A percentile compares a stretch with the other conserved stretches of the same genome.
These are phyloP conservation scores for Xylaria sp. DNA, from an alignment of 2,329 filamentous ascomycete genomes.

Conservation along the genomic window DNA sequence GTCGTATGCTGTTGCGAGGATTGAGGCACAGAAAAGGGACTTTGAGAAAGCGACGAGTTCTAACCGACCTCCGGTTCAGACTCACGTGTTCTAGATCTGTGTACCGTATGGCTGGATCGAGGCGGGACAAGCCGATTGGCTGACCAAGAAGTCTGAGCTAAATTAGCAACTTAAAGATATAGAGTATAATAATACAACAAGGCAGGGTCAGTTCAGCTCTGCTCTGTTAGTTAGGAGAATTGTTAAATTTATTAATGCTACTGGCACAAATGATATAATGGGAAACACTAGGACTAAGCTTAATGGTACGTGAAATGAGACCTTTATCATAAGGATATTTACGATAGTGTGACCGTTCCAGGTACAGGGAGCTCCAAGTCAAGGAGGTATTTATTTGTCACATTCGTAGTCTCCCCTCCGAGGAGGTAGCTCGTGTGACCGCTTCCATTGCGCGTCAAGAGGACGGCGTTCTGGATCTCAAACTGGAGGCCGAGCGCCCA, in stretches of 20 bases:
- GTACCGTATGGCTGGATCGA: not conserved
- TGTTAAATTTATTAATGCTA: conserved; percentile 10
- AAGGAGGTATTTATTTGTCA: conserved; percentile 50
- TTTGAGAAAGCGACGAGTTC: conserved; percentile 17
- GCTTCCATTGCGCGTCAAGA: conserved; percentile 54
- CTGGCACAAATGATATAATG: not conserved
- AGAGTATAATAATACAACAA: not conserved
- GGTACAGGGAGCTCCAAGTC: conserved; percentile 48
- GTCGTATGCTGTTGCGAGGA: conserved; percentile 21
- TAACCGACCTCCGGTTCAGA: not conserved
- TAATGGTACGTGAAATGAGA: not conserved
- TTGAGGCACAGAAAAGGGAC: conserved; percentile 20
- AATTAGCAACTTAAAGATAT: not conserved
- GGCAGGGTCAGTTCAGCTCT: not conserved
- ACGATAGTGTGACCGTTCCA: conserved; percentile 40
- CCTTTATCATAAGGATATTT: not conserved
- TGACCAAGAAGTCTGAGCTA: not conserved
- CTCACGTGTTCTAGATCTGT: conserved; percentile 1
- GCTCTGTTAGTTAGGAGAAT: not conserved
- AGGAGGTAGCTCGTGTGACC: conserved; percentile 53
- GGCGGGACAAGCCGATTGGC: no score
- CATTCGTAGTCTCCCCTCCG: conserved; percentile 47
- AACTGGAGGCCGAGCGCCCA: conserved; percentile 51
- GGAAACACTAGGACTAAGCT: not conserved
- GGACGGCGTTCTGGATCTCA: conserved; percentile 49